Conservation (phyloP, 2,329 filamentous ascomycete species). For the Akanthomyces dipterigenus region DNA sequence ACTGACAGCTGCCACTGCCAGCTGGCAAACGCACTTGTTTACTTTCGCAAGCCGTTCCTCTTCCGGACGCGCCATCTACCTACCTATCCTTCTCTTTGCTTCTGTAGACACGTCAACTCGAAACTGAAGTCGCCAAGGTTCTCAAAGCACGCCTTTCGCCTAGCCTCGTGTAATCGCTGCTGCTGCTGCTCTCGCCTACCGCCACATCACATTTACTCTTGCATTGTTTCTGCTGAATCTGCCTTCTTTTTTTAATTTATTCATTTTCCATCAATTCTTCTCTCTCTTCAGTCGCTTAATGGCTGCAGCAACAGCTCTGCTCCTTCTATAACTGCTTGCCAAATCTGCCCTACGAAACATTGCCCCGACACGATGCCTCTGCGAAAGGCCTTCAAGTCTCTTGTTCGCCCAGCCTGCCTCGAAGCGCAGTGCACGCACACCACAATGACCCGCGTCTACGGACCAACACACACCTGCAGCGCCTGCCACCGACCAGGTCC, state of each 20-base stretch:
- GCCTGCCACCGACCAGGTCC: constrained; percentile 49
- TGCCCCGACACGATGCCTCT: background rate
- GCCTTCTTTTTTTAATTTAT: background rate
- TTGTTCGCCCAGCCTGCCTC: constrained; percentile 15
- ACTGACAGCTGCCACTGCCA: constrained; percentile 5
- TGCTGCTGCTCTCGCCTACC: background rate
- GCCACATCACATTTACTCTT: constrained; percentile 7
- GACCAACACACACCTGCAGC: constrained; percentile 44
- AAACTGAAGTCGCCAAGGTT: background rate
- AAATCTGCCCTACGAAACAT: background rate
- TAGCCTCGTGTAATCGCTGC: constrained; percentile 1
- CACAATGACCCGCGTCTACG: constrained; percentile 60
- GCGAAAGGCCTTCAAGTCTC: constrained; percentile 2
- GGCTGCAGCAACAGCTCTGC: background rate
- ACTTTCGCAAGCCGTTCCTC: background rate
- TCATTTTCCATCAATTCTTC: background rate
- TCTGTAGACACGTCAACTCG: background rate
- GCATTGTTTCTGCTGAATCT: background rate
- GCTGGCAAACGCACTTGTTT: constrained; percentile 5
- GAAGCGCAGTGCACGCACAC: constrained; percentile 55
- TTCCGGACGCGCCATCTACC: background rate
- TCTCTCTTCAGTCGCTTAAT: background rate
- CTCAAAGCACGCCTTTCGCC: background rate
- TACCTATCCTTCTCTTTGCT: background rate
- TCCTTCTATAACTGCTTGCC: background rate